Percentiles rank a stretch among this genome's conserved stretches.
phyloP scores from a whole-genome alignment of 768 basidiomycete genomes.

The Pleurotus giganteus region DNA sequence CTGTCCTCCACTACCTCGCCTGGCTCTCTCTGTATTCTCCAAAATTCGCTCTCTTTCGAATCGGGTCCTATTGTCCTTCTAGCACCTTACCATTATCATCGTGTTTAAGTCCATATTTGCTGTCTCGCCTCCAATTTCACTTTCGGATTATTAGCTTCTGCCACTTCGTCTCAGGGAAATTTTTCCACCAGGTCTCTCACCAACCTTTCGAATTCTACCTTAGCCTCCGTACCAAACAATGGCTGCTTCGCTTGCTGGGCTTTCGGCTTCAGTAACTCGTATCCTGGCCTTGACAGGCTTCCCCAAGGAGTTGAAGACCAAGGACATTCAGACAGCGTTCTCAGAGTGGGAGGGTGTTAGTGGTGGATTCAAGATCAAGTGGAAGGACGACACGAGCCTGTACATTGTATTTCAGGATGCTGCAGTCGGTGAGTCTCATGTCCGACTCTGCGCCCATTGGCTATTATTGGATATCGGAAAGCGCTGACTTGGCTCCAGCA shows the following conservation, averaged over 20 bases:
- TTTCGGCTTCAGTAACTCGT: conserved; percentile 94
- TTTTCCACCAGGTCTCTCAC: conserved; percentile 11
- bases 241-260: conserved; percentile 72
- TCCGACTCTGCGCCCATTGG: conserved; percentile 4
- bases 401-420: conserved; percentile 94
- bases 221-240: conserved; percentile 39
- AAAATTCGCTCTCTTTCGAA: conserved; percentile 8
- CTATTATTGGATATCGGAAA: background rate
- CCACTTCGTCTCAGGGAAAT: background rate
- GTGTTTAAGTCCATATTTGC: conserved; percentile 3
- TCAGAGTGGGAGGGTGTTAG: conserved; percentile 80
- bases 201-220: conserved; percentile 22
- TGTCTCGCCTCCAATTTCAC: background rate
- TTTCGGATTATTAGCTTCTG: background rate
- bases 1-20: conserved; percentile 4
- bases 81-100: background rate
- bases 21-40: conserved; percentile 8
- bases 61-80: conserved; percentile 1
- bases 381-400: conserved; percentile 96
- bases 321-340: conserved; percentile 92
- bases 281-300: conserved; percentile 94
- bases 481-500: conserved; percentile 43
- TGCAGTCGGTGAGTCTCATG: conserved; percentile 67
- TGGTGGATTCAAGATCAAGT: conserved; percentile 98
- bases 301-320: conserved; percentile 93